Evolutionary conservation across 306 rosid genomes (phyloP), one percentile per base, ranked within the genome.

Genomic region (Pyrus bretschneideri): DNA sequence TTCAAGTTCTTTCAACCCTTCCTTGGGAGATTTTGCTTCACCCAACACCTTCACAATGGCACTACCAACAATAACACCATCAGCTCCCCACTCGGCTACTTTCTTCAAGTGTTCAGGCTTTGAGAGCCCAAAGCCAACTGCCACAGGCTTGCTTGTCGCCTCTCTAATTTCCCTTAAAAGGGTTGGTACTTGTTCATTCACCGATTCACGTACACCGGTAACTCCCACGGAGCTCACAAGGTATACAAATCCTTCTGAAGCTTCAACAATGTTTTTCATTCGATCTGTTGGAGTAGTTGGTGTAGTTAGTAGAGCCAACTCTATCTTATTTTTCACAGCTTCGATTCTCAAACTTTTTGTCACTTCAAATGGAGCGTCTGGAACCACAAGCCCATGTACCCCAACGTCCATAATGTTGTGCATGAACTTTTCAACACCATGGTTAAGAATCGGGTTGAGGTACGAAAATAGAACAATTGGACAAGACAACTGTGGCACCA

Each of bases 121-220:
- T 4, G 98, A 92, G 81, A 94, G 86, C 76, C 98, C 97, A 57
- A 94, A 94, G 45, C 96, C 97, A 68, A 94, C 97, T 7, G 97
- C 97, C 23, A 92, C 92, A 1, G 98, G 89, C 85, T 92, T 92
- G 40, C 63, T 73, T 52, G 98, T 90, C 79, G 71, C 88, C 98
- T 85, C 81, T 81, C 89, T 94, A 62, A 94, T 85, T 45, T 89
- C 90, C 72, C 46, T 69, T 72, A 94, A 74, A 78, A 94, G 98
- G 54, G 60, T 27, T 22, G 79, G 81, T 84, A 94, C 96, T 64
- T 69, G 76, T 18, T 63, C 77, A 67, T 91, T 92, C 65, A 94
- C 91, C 3, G 90, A 87, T 19, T 90, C 82, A 68, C 95, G 95
- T 33, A 96, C 91, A 64, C 95, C 96, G 1, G 97, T 92, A 68